A percentile compares a stretch with the other conserved stretches of the same genome.
These are phyloP conservation scores for Stagonosporopsis chrysanthemi DNA, from an alignment of 2,329 filamentous ascomycete genomes.

Conservation along the genomic window DNA sequence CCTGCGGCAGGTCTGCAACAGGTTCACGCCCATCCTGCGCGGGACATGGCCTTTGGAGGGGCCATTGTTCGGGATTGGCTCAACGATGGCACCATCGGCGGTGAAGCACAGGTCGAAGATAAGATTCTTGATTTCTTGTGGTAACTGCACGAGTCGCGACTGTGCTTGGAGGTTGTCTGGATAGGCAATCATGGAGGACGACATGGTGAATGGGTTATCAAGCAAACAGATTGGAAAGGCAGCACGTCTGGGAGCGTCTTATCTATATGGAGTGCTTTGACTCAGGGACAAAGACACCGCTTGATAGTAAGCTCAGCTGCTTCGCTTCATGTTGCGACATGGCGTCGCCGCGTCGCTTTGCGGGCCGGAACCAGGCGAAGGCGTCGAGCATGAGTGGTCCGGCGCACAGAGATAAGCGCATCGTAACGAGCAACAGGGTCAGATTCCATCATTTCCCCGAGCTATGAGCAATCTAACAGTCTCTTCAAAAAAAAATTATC, in stretches of 20 bases:
- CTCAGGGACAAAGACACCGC: constrained; percentile 11
- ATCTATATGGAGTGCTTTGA: constrained; percentile 13
- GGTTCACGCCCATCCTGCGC: constrained; percentile 29
- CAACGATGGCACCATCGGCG: constrained; percentile 33
- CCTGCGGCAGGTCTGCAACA: constrained; percentile 49
- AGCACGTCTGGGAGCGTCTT: neutral
- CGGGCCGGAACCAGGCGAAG: neutral
- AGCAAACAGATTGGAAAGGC: constrained; percentile 1
- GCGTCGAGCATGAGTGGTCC: constrained; percentile 7
- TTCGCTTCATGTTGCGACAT: constrained; percentile 8
- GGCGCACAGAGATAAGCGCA: neutral
- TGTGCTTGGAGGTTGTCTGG: constrained; percentile 39
- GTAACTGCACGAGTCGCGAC: constrained; percentile 43
- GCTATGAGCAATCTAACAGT: constrained; percentile 11
- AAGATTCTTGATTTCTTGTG: constrained; percentile 46
- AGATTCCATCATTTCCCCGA: constrained; percentile 5
- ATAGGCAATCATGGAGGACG: constrained; percentile 20
- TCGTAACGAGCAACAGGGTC: neutral
- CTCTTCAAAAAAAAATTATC: constrained; percentile 5
- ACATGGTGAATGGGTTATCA: constrained; percentile 4
- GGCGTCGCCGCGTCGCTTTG: constrained; percentile 12
- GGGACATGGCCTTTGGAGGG: neutral
- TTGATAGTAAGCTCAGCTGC: constrained; percentile 7
- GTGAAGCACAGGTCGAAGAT: constrained; percentile 43
- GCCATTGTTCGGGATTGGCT: constrained; percentile 24